These are phyloP conservation scores for Phylloporus rhodoxanthus DNA, from an alignment of 768 basidiomycete genomes.

Conservation along the genomic window DNA sequence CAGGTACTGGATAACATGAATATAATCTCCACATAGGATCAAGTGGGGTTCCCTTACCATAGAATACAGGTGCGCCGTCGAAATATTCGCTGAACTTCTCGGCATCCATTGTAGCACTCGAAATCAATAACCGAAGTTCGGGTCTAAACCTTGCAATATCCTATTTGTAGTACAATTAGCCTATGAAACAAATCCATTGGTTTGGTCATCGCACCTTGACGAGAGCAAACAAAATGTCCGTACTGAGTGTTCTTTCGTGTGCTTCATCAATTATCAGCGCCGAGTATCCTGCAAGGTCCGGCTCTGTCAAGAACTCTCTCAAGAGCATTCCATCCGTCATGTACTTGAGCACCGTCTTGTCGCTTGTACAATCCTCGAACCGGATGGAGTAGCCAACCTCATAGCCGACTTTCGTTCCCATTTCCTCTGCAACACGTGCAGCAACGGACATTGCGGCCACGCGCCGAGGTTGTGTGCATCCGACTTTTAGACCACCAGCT, in stretches of 20 bases:
- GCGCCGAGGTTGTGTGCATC: slow-evolving; percentile 94
- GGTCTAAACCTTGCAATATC: slow-evolving; percentile 96
- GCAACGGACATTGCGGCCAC: slow-evolving; percentile 99
- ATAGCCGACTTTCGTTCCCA: slow-evolving; percentile 94
- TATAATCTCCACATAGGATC: neutral
- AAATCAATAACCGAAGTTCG: slow-evolving; percentile 88
- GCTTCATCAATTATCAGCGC: slow-evolving; percentile 98
- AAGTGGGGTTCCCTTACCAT: slow-evolving; percentile 46
- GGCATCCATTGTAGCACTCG: slow-evolving; percentile 94
- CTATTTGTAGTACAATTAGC: slow-evolving; percentile 38
- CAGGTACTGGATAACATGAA: slow-evolving; percentile 62
- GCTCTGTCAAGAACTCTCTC: slow-evolving; percentile 95
- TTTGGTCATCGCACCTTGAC: slow-evolving; percentile 74
- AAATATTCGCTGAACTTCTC: slow-evolving; percentile 98
- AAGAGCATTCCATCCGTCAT: slow-evolving; percentile 99
- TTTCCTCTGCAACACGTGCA: slow-evolving; percentile 97
- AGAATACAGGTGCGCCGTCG: slow-evolving; percentile 92
- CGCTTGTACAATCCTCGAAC: slow-evolving; percentile 98
- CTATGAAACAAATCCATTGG: slow-evolving; percentile 9
- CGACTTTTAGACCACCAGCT: slow-evolving; percentile 73
- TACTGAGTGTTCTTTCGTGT: slow-evolving; percentile 95
- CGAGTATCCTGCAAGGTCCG: slow-evolving; percentile 91
- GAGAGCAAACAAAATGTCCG: slow-evolving; percentile 96
- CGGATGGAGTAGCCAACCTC: slow-evolving; percentile 99
- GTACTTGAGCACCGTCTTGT: slow-evolving; percentile 98